These are phyloP conservation scores for Fraxinus latifolia DNA, from an alignment of 305 asterid genomes.

Conservation along the genomic window DNA sequence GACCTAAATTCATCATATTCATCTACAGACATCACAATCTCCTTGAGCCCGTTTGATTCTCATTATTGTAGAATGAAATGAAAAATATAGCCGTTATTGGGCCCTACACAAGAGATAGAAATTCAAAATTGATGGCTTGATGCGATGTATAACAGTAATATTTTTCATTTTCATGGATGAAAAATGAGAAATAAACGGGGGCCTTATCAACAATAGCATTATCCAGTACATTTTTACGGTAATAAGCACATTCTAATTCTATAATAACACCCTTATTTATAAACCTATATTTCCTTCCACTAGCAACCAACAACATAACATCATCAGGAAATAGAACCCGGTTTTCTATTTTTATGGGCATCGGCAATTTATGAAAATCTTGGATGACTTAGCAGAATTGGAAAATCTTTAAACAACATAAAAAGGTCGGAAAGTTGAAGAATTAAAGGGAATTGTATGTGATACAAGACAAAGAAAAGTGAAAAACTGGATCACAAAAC, in stretches of 20 bases:
- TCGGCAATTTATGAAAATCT: slow-evolving; percentile 31
- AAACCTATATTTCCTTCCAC: slow-evolving; percentile 15
- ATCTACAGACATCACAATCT: too few relatives aligned
- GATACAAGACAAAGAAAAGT: slow-evolving; percentile 46
- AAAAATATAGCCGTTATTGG: too few relatives aligned
- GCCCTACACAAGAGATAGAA: too few relatives aligned
- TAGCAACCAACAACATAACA: slow-evolving; percentile 48
- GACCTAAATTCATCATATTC: too few relatives aligned
- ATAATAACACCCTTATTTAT: slow-evolving; percentile 11
- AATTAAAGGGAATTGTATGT: slow-evolving; percentile 34
- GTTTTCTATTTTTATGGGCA: slow-evolving; percentile 47
- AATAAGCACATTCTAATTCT: slow-evolving; percentile 62
- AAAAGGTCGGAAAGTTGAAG: slow-evolving; percentile 61
- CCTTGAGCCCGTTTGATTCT: too few relatives aligned
- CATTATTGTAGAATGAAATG: too few relatives aligned
- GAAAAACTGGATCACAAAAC: slow-evolving; percentile 50
- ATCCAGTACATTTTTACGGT: slow-evolving; percentile 17
- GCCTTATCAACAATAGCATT: slow-evolving; percentile 23
- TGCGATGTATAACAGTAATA: too few relatives aligned
- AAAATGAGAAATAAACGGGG: too few relatives aligned
- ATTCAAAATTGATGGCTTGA: too few relatives aligned
- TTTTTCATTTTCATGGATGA: too few relatives aligned
- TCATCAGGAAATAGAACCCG: slow-evolving; percentile 78
- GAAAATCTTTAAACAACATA: slow-evolving; percentile 52
- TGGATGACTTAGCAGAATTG: slow-evolving; percentile 35